Conservation (phyloP, 169 alveolate species). For the Plasmodium yoelii region DNA sequence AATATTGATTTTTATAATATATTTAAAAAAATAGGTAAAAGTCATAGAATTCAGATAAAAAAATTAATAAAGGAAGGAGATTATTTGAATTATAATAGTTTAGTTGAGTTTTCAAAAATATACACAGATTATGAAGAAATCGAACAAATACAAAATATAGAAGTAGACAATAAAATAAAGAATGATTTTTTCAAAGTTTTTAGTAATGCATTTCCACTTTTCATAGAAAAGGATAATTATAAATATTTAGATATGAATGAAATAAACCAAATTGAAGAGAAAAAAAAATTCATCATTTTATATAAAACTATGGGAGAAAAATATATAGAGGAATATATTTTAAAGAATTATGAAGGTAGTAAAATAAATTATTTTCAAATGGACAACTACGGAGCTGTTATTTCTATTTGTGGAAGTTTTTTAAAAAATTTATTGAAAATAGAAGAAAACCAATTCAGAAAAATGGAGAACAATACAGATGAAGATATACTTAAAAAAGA, state of each 20-base stretch:
- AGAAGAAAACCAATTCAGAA: not conserved
- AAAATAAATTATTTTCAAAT: constrained; percentile 44
- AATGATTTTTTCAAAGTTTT: constrained; percentile 29
- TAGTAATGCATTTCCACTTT: constrained; percentile 51
- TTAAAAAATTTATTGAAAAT: not conserved
- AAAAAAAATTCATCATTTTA: constrained; percentile 33
- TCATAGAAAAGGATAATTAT: constrained; percentile 13
- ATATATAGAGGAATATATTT: constrained; percentile 26
- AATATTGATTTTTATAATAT: constrained; percentile 49
- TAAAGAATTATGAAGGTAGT: constrained; percentile 33
- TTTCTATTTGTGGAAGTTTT: constrained; percentile 15
- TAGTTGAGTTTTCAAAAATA: constrained; percentile 36
- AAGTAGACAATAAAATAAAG: constrained; percentile 13
- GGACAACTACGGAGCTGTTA: constrained; percentile 36
- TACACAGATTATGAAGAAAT: not conserved
- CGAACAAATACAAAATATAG: constrained; percentile 11
- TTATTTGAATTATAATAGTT: constrained; percentile 38
- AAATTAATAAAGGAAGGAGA: constrained; percentile 31
- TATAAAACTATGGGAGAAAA: constrained; percentile 41
- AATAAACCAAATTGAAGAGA: constrained; percentile 30
- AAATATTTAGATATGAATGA: constrained; percentile 34
- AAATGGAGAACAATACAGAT: not conserved
- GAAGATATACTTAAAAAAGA: not conserved
- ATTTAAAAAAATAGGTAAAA: constrained; percentile 21
- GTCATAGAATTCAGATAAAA: constrained; percentile 16